Evolutionary conservation across 2,329 filamentous ascomycete species (phyloP).

Genomic region (Gaeumannomyces sp.): DNA sequence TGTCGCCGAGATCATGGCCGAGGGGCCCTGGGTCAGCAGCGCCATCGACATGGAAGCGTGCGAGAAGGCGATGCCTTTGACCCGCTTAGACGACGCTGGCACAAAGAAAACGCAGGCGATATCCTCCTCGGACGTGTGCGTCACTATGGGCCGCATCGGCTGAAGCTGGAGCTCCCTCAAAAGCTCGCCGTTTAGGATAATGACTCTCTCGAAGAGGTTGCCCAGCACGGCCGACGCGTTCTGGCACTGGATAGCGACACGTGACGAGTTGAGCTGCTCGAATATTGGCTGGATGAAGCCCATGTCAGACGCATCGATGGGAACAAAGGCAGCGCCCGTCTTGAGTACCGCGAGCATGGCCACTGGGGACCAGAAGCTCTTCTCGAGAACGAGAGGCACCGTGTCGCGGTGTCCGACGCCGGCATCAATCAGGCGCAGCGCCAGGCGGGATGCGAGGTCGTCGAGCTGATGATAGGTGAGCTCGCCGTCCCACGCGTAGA

Average conservation of each 20-base stretch:
- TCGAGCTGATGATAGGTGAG: conserved; percentile 36
- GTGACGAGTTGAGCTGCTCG: conserved; percentile 33
- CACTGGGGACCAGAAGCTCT: conserved; percentile 61
- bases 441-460: conserved; percentile 30
- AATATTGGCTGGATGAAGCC: conserved; percentile 35
- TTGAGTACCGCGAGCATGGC: conserved; percentile 60
- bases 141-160: conserved; percentile 12
- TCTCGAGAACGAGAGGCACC: conserved; percentile 63
- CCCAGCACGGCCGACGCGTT: conserved; percentile 32
- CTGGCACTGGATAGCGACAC: conserved; percentile 39
- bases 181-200: conserved; percentile 20
- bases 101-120: conserved; percentile 58
- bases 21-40: conserved; percentile 43
- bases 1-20: conserved; percentile 39
- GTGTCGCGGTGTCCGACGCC: conserved; percentile 48
- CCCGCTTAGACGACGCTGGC: conserved; percentile 48
- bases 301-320: conserved; percentile 40
- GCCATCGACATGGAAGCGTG: conserved; percentile 53
- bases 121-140: conserved; percentile 31
- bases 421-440: conserved; percentile 27
- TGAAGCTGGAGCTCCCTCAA: conserved; percentile 7
- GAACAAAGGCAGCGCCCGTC: conserved; percentile 44
- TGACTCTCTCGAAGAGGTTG: conserved; percentile 32
- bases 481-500: conserved; percentile 39
- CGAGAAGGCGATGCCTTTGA: conserved; percentile 56